Evolutionary conservation across 345 rosid genomes (phyloP), one percentile per base, ranked within the genome.

Genomic region (Atalantia buxifolia): DNA sequence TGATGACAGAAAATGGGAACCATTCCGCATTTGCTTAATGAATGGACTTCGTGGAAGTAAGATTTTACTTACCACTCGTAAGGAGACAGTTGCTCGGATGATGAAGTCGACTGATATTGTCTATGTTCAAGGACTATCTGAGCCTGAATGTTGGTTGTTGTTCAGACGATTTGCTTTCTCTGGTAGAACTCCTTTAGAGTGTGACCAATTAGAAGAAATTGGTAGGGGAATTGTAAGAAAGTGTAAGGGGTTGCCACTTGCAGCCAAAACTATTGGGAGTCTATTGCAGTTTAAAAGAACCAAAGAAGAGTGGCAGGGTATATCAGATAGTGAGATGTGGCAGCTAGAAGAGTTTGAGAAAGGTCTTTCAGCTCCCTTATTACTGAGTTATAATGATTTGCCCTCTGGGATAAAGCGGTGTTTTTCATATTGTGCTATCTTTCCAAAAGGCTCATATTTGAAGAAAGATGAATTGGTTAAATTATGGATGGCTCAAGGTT

Each of bases 401-500:
- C 45, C 28, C 0, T 53, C 5, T 8, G 36, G 21, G 0, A 25
- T 6, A 13, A 72, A 24, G 6, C 13, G 7, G 0, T 57, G 53
- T 36, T 72, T 72, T 4, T 57, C 53, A 5, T 72, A 19, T 66
- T 66, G 70, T 66, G 70, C 70, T 2, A 1, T 66, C 7, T 66
- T 66, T 10, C 50, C 70, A 3, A 66, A 66, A 19, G 50, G 7
- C 50, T 21, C 36, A 7, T 0, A 0, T 4, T 8, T 66, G 10
- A 0, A 4, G 0, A 35, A 66, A 36, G 48, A 66, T 21, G 50
- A 38, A 66, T 35, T 66, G 25, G 21, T 66, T 38, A 66, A 21
- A 66, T 66, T 66, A 9, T 66, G 70, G 70, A 66, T 66, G 48
- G 48, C 50, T 36, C 70, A 35, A 66, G 50, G 70, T 66, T 66